Evolutionary conservation across 164 flowering plant species (phyloP), one percentile per base, ranked within the genome.

Genomic region (Annona squamosa): DNA sequence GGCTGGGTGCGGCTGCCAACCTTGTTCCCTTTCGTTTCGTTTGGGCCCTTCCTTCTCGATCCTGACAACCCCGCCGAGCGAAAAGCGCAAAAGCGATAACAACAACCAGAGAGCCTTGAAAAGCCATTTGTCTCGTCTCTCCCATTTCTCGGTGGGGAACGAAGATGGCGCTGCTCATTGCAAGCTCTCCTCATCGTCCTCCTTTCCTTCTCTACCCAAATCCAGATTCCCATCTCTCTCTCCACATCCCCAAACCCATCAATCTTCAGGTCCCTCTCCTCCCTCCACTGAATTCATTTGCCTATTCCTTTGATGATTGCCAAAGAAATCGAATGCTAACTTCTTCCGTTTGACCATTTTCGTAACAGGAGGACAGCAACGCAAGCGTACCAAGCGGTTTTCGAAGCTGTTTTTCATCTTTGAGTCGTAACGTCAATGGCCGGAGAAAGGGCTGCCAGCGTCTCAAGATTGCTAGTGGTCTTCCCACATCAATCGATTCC

Each of bases 391-490:
- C 78, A 72, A 63, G 64, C 68, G 65, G 63, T 61, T 63, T 61
- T 2, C 16, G 67, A 47, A 72, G 64, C 76, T 67, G 73, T 4
- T 44, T 74, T 74, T 68, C 43, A 0, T 52, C 59, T 52, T 52
- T 75, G 2, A 72, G 67, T 48, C 74, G n/a, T 62, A 67, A 57
- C 48, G 5, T 48, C 18, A 61, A 4, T 42, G 18, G 45, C 10
- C 63, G 71, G 46, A 45, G 47, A 47, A 67, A 68, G 63, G 63
- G 63, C 68, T 72, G 65, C 67, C 4, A 67, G 46, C 19, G 61
- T 44, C 44, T 72, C 68, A 41, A 52, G 62, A 63, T 75, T 46
- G 71, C 19, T 44, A 74, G 69, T 69, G 75, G 82, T 67, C 63
- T 65, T 73, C 65, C 17, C 48, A 71, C 26, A 48, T 45, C 46